Evolutionary conservation across 2,329 filamentous ascomycete genomes (phyloP).

Genomic region (Xylariaceae sp.): DNA sequence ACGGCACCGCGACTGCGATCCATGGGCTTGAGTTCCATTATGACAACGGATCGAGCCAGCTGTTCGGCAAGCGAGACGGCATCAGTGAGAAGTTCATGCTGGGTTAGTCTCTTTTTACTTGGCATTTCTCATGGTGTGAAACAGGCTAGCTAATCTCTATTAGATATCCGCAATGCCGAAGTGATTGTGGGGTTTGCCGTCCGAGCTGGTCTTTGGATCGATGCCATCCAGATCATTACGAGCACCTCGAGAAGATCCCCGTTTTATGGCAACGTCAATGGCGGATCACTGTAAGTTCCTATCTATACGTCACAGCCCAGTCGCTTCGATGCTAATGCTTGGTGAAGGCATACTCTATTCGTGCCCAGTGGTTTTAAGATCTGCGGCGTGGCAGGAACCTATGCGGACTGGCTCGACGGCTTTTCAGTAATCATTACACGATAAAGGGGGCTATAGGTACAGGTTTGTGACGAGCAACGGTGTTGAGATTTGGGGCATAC

Average conservation of each 20-base stretch:
- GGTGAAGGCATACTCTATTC: constrained; percentile 78
- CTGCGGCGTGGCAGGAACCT: constrained; percentile 85
- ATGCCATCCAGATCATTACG: constrained; percentile 89
- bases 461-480: background rate
- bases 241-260: constrained; percentile 86
- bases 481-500: constrained; percentile 2
- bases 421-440: constrained; percentile 82
- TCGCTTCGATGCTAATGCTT: constrained; percentile 31
- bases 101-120: constrained; percentile 57
- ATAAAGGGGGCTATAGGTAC: constrained; percentile 47
- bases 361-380: constrained; percentile 89
- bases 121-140: background rate
- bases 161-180: constrained; percentile 85
- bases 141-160: constrained; percentile 13
- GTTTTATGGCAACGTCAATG: constrained; percentile 80
- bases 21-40: constrained; percentile 94
- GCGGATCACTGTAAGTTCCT: constrained; percentile 80
- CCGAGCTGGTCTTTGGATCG: constrained; percentile 81
- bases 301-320: background rate
- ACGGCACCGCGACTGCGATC: constrained; percentile 72
- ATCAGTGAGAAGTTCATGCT: constrained; percentile 80
- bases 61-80: constrained; percentile 80
- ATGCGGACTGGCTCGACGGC: constrained; percentile 81
- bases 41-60: constrained; percentile 81
- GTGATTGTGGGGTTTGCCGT: constrained; percentile 86